Conservation (phyloP, 2,329 filamentous ascomycete species). For the Ceratocystis papillata region DNA sequence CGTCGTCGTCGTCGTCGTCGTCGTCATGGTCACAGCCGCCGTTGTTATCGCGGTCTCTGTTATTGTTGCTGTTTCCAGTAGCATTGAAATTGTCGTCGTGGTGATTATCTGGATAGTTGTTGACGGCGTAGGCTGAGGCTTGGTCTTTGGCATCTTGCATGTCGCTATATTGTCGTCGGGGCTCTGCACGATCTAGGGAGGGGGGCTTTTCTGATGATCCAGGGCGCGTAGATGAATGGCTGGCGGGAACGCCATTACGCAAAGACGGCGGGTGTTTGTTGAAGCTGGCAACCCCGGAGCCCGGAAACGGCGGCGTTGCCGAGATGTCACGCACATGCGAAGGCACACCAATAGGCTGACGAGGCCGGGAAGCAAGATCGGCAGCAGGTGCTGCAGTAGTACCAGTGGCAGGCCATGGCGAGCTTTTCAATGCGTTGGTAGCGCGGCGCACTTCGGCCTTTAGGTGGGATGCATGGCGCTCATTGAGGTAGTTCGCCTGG, state of each 20-base stretch:
- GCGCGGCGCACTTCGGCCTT: slow-evolving; percentile 79
- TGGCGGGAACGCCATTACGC: background rate
- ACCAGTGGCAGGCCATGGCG: slow-evolving; percentile 45
- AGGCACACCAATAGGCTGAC: slow-evolving; percentile 31
- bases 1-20: slow-evolving; percentile 28
- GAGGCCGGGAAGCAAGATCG: slow-evolving; percentile 28
- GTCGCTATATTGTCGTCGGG: background rate
- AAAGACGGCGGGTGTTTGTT: slow-evolving; percentile 7
- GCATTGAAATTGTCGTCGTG: background rate
- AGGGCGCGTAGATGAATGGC: background rate
- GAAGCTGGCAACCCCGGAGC: background rate
- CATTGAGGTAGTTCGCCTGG: slow-evolving; percentile 88
- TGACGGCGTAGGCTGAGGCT: background rate
- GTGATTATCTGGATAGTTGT: background rate
- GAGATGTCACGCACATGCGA: slow-evolving; percentile 20
- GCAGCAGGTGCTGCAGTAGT: slow-evolving; percentile 45
- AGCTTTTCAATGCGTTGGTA: slow-evolving; percentile 46
- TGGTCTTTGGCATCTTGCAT: background rate
- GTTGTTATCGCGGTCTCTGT: background rate
- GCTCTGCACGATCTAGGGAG: background rate
- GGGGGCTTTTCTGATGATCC: background rate
- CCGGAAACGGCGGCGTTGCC: slow-evolving; percentile 7
- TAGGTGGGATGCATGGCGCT: slow-evolving; percentile 80
- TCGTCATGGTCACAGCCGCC: background rate
- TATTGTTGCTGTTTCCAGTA: slow-evolving; percentile 4